These are phyloP conservation scores for Brassica carinata DNA, from an alignment of 345 rosid genomes.

Conservation along the genomic window DNA sequence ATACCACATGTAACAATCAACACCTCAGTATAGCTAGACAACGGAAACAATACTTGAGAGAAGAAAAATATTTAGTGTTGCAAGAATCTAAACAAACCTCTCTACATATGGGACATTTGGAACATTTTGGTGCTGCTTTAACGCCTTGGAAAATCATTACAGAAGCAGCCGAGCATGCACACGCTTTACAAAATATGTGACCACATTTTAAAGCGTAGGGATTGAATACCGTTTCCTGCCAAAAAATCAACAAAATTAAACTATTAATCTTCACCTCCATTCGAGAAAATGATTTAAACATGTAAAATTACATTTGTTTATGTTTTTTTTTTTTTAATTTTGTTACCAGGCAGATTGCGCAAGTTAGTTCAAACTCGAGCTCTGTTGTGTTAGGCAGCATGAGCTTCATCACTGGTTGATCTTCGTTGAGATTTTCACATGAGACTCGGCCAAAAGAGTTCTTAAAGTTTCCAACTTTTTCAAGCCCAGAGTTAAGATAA, in stretches of 20 bases:
- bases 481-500: constrained; percentile 65
- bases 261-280: background rate
- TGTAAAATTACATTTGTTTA: background rate
- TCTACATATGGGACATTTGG: constrained; percentile 91
- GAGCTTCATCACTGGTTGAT: constrained; percentile 60
- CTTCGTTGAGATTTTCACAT: constrained; percentile 52
- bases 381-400: constrained; percentile 59
- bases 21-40: background rate
- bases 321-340: background rate
- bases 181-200: constrained; percentile 87
- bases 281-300: background rate
- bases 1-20: constrained; percentile 5
- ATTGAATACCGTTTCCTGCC: constrained; percentile 80
- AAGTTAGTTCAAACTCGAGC: constrained; percentile 77
- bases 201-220: constrained; percentile 88
- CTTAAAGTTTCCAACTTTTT: constrained; percentile 46
- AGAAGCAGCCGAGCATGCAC: constrained; percentile 91
- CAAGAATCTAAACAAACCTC: constrained; percentile 57
- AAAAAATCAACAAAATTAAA: constrained; percentile 4
- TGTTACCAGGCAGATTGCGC: constrained; percentile 82
- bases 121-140: constrained; percentile 57
- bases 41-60: background rate
- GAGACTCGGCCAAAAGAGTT: constrained; percentile 58
- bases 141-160: constrained; percentile 74
- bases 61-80: background rate